Conservation (phyloP, 2,329 filamentous ascomycete species). For the Aspergillus brunneoviolaceus region DNA sequence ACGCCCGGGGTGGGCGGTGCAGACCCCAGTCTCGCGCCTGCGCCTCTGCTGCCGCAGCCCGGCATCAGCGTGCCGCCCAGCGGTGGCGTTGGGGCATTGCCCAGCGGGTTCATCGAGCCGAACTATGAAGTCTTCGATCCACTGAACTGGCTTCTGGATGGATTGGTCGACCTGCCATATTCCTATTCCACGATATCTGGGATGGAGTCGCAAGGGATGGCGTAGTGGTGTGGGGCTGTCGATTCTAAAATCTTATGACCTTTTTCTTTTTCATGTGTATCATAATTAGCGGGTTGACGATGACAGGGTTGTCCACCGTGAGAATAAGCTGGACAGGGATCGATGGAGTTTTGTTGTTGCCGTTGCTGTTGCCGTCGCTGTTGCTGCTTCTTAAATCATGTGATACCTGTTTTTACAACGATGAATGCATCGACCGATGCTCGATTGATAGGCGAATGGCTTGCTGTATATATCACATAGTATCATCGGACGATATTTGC, state of each 20-base stretch:
- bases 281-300: slow-evolving; percentile 2
- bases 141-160: slow-evolving; percentile 90
- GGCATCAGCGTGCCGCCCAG: slow-evolving; percentile 31
- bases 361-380: not conserved
- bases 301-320: not conserved
- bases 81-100: slow-evolving; percentile 28
- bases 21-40: slow-evolving; percentile 48
- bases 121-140: slow-evolving; percentile 90
- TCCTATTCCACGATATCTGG: slow-evolving; percentile 58
- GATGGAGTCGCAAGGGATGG: slow-evolving; percentile 44
- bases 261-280: slow-evolving; percentile 5
- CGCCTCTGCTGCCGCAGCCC: slow-evolving; percentile 34
- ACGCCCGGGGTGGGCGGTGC: slow-evolving; percentile 38
- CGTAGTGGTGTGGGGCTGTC: not conserved
- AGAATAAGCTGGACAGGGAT: not conserved
- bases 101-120: slow-evolving; percentile 61
- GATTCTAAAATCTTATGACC: slow-evolving; percentile 2
- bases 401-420: not conserved
- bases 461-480: no score
- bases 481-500: no score
- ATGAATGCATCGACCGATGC: not conserved
- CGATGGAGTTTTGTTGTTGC: not conserved
- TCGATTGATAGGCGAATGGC: no score
- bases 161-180: slow-evolving; percentile 76
- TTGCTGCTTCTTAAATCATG: not conserved